phyloP scores from a whole-genome alignment of 2,329 filamentous ascomycete species.

The Xylariaceae sp. region DNA sequence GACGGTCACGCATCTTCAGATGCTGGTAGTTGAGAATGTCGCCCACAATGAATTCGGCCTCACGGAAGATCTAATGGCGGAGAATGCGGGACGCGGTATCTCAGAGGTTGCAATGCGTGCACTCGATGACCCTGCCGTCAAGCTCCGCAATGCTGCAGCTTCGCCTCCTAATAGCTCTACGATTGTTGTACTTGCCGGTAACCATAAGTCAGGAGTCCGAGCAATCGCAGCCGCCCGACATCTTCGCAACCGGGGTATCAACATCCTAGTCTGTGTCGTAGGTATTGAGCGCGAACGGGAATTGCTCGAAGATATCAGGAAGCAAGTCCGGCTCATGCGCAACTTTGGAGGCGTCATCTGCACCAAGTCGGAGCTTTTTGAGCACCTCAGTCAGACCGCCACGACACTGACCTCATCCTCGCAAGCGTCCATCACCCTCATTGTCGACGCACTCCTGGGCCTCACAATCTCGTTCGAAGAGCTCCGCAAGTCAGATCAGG shows the following conservation, averaged over 20 bases:
- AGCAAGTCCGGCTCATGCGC: constrained; percentile 82
- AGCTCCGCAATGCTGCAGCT: constrained; percentile 48
- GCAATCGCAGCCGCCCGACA: constrained; percentile 86
- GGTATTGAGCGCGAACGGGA: constrained; percentile 83
- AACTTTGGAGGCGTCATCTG: constrained; percentile 78
- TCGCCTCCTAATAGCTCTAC: constrained; percentile 41
- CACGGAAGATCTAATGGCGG: constrained; percentile 86
- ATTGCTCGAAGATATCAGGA: constrained; percentile 76
- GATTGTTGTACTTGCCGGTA: constrained; percentile 85
- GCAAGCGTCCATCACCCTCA: constrained; percentile 34
- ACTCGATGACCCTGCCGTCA: constrained; percentile 64
- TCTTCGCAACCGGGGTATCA: constrained; percentile 78
- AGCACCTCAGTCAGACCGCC: constrained; percentile 55
- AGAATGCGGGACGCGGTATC: constrained; percentile 87
- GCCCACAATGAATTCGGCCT: constrained; percentile 85
- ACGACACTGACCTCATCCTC: constrained; percentile 35
- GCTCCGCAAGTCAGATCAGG: constrained; percentile 78
- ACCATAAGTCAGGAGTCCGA: constrained; percentile 84
- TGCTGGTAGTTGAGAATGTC: constrained; percentile 90
- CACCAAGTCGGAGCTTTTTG: constrained; percentile 63
- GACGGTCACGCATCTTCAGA: constrained; percentile 73
- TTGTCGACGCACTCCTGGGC: constrained; percentile 83
- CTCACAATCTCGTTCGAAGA: constrained; percentile 89
- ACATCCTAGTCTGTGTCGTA: constrained; percentile 81
- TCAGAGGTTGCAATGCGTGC: constrained; percentile 79